phyloP scores from a whole-genome alignment of 2,329 filamentous ascomycete genomes.

The Sclerotinia spermophila region DNA sequence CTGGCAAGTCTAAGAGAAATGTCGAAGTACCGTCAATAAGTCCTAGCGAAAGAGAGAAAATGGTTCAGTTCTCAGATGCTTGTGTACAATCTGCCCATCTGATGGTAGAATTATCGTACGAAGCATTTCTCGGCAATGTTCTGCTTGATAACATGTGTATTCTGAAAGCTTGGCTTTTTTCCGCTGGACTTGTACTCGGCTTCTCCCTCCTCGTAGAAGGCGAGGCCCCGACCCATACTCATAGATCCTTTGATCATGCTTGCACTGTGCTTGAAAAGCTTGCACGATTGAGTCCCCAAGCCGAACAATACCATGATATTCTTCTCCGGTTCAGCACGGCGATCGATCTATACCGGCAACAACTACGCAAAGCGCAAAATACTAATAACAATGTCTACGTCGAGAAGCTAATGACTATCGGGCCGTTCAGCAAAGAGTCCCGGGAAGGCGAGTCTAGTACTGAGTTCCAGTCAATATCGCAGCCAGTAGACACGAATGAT shows the following conservation, averaged over 20 bases:
- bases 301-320: conserved; percentile 8
- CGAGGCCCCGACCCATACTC: not conserved
- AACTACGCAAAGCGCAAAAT: not conserved
- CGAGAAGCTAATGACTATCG: conserved; percentile 8
- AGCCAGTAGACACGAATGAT: not conserved
- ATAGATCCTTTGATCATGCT: not conserved
- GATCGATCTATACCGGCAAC: not conserved
- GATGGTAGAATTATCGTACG: not conserved
- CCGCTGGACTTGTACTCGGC: conserved; percentile 3
- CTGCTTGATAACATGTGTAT: conserved; percentile 9
- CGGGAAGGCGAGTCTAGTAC: not conserved
- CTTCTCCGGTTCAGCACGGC: not conserved
- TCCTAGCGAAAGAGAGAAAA: not conserved
- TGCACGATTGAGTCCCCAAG: conserved; percentile 1
- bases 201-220: conserved; percentile 10
- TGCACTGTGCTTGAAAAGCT: not conserved
- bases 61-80: not conserved
- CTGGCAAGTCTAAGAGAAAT: not conserved
- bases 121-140: not conserved
- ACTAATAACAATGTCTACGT: not conserved
- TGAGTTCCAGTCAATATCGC: not conserved
- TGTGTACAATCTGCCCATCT: conserved; percentile 7
- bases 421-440: not conserved
- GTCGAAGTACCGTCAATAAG: not conserved
- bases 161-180: conserved; percentile 4